Evolutionary conservation across 352 stramenopile species (phyloP).

Genomic region (Phytophthora aleatoria): DNA sequence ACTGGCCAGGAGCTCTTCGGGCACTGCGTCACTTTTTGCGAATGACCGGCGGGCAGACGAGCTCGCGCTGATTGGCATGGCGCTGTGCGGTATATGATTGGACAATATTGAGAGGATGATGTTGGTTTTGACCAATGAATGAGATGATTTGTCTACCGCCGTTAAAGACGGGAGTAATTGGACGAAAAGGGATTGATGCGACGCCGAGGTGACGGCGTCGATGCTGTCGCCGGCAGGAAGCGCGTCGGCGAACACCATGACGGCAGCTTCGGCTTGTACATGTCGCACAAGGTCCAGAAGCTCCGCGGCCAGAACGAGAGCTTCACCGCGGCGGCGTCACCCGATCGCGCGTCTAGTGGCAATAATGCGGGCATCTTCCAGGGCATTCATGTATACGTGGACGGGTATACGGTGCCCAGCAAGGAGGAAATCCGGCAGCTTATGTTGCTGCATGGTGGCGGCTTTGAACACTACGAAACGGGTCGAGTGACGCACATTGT

Average conservation of each 20-base stretch:
- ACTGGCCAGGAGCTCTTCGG: slow-evolving; percentile 18
- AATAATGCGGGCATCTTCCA: slow-evolving; percentile 51
- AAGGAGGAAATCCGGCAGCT: slow-evolving; percentile 87
- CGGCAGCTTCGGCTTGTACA: slow-evolving; percentile 90
- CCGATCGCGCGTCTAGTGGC: not conserved
- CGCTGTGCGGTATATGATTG: slow-evolving; percentile 10
- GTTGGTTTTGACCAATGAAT: not conserved
- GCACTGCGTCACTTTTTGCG: not conserved
- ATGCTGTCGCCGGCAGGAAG: slow-evolving; percentile 32
- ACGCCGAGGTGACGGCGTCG: slow-evolving; percentile 22
- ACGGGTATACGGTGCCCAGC: slow-evolving; percentile 85
- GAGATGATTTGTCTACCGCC: not conserved
- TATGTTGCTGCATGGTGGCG: slow-evolving; percentile 78
- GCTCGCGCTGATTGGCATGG: slow-evolving; percentile 7
- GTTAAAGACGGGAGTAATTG: slow-evolving; percentile 9
- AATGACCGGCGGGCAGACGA: slow-evolving; percentile 32
- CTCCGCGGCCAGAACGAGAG: slow-evolving; percentile 73
- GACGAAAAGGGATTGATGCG: slow-evolving; percentile 16
- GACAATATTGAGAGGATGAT: slow-evolving; percentile 1
- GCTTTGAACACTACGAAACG: slow-evolving; percentile 91
- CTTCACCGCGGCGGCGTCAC: slow-evolving; percentile 22
- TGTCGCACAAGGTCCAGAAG: slow-evolving; percentile 92
- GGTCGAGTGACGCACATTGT: slow-evolving; percentile 87
- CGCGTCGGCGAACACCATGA: slow-evolving; percentile 85
- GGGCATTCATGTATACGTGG: slow-evolving; percentile 85